Evolutionary conservation across 164 flowering plant species (phyloP).

Genomic region (Chimonanthus salicifolius): DNA sequence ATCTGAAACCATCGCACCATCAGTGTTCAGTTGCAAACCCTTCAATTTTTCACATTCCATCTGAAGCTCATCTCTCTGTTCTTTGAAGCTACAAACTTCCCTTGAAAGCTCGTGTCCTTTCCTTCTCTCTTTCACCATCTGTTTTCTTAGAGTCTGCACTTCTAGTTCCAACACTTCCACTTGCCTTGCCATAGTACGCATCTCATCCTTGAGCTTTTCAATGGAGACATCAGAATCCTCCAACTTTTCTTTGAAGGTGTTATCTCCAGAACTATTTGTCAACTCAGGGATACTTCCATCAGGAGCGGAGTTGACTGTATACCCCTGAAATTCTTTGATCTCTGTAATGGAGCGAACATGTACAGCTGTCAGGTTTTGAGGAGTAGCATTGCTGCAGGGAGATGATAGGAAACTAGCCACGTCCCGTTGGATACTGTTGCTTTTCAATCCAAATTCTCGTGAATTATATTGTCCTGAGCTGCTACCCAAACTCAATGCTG

Average conservation of each 20-base stretch:
- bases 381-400: slow-evolving; percentile 16
- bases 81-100: slow-evolving; percentile 60
- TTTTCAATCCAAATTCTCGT: slow-evolving; percentile 34
- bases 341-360: slow-evolving; percentile 7
- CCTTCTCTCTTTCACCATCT: slow-evolving; percentile 80
- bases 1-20: slow-evolving; percentile 30
- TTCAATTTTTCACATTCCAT: slow-evolving; percentile 60
- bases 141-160: slow-evolving; percentile 81
- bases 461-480: slow-evolving; percentile 68
- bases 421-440: slow-evolving; percentile 26
- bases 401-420: slow-evolving; percentile 29
- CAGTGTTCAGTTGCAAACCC: slow-evolving; percentile 27
- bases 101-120: slow-evolving; percentile 66
- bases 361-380: slow-evolving; percentile 24
- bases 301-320: slow-evolving; percentile 45
- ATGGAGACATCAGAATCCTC: slow-evolving; percentile 39
- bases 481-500: slow-evolving; percentile 63
- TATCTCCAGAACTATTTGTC: slow-evolving; percentile 27
- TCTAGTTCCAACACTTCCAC: slow-evolving; percentile 73
- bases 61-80: slow-evolving; percentile 64
- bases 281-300: slow-evolving; percentile 47
- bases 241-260: slow-evolving; percentile 18
- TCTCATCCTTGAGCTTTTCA: slow-evolving; percentile 57
- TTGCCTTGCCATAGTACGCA: slow-evolving; percentile 55
- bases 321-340: slow-evolving; percentile 29